A percentile compares a stretch with the other conserved stretches of the same genome.
Evolutionary conservation across 345 rosid species (phyloP).

Genomic region (Geranium brycei): DNA sequence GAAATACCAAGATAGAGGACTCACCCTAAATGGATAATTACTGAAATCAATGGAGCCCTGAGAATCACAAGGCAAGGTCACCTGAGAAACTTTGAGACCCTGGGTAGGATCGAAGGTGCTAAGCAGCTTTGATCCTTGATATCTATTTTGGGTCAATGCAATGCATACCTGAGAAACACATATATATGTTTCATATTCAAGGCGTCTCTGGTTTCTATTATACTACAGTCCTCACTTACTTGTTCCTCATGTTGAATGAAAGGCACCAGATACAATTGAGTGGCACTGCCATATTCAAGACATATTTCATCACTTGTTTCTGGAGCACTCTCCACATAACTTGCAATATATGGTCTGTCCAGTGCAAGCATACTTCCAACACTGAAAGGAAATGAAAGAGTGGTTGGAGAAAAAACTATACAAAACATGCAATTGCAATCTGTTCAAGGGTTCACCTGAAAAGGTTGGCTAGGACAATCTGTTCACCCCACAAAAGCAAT

Average conservation of each 20-base stretch:
- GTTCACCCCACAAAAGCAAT: constrained; percentile 88
- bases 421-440: constrained; percentile 5
- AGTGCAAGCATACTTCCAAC: constrained; percentile 79
- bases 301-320: constrained; percentile 47
- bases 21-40: constrained; percentile 73
- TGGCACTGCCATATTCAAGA: constrained; percentile 93
- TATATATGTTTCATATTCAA: constrained; percentile 8
- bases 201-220: neutral
- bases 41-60: constrained; percentile 78
- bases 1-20: constrained; percentile 13
- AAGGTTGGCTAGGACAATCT: constrained; percentile 62
- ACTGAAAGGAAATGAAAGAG: constrained; percentile 28
- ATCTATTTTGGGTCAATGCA: constrained; percentile 46
- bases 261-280: constrained; percentile 77
- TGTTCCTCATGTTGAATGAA: constrained; percentile 66
- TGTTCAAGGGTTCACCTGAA: constrained; percentile 49
- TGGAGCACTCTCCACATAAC: constrained; percentile 37
- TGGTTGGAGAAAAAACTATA: constrained; percentile 9
- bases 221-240: constrained; percentile 23
- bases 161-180: constrained; percentile 51
- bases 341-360: constrained; percentile 73
- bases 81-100: constrained; percentile 60
- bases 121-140: constrained; percentile 53
- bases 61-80: constrained; percentile 69
- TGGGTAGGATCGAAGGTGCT: constrained; percentile 42